A percentile compares a stretch with the other conserved stretches of the same genome.
Conservation (phyloP, 2,329 filamentous ascomycete genomes). For the Penicillium vulpinum region DNA sequence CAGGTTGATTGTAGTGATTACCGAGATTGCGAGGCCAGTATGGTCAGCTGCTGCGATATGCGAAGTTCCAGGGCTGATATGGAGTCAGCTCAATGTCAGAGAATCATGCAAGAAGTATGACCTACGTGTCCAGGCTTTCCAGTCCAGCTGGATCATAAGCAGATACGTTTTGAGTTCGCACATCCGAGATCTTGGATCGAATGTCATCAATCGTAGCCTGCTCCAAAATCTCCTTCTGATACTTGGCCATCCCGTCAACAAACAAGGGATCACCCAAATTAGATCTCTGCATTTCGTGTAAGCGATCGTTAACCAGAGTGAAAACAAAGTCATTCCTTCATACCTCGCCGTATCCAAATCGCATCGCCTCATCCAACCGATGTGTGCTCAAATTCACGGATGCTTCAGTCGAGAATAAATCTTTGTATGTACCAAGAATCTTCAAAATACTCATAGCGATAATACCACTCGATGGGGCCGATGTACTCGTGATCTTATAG, state of each 20-base stretch:
- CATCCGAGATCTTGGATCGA: slow-evolving; percentile 68
- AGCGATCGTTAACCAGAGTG: not conserved
- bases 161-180: slow-evolving; percentile 67
- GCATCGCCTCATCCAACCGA: slow-evolving; percentile 81
- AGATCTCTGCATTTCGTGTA: slow-evolving; percentile 55
- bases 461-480: slow-evolving; percentile 75
- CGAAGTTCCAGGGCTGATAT: slow-evolving; percentile 51
- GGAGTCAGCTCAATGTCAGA: not conserved
- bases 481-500: slow-evolving; percentile 64
- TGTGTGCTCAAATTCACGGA: slow-evolving; percentile 70
- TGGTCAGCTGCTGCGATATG: slow-evolving; percentile 65
- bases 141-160: slow-evolving; percentile 71
- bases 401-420: slow-evolving; percentile 58
- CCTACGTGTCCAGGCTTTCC: slow-evolving; percentile 63
- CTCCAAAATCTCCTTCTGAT: slow-evolving; percentile 69
- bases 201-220: slow-evolving; percentile 60
- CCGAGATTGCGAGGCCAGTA: slow-evolving; percentile 71
- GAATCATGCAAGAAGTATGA: not conserved
- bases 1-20: slow-evolving; percentile 86
- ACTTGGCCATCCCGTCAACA: slow-evolving; percentile 61
- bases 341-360: slow-evolving; percentile 75
- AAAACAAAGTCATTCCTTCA: not conserved
- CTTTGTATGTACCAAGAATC: slow-evolving; percentile 73
- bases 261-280: slow-evolving; percentile 80
- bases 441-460: slow-evolving; percentile 77